A percentile compares a stretch with the other conserved stretches of the same genome.
phyloP scores from a whole-genome alignment of 225 moss, liverwort and hornwort species.

The Physcomitrellopsis africana region DNA sequence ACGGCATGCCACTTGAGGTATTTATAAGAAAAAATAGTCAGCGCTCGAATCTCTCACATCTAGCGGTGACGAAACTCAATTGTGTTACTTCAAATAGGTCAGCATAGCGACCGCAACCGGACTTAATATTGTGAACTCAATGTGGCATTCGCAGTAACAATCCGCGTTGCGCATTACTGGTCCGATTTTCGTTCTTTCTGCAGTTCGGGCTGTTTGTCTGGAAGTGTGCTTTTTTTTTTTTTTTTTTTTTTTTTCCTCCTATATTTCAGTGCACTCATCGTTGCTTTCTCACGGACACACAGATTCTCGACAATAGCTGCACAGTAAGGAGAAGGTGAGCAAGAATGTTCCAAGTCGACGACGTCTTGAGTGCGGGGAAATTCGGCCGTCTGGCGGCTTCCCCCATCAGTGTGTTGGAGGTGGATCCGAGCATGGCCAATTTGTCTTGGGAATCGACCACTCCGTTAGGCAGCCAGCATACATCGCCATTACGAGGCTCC shows the following conservation, averaged over 20 bases:
- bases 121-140: not conserved
- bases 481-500: conserved; percentile 20
- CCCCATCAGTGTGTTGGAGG: conserved; percentile 22
- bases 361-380: conserved; percentile 9
- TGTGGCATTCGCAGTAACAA: not conserved
- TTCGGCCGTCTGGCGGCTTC: conserved; percentile 11
- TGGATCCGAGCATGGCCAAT: conserved; percentile 36
- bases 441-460: conserved; percentile 29
- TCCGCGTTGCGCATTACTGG: not conserved
- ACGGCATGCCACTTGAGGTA: no score
- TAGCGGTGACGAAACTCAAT: no score
- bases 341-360: conserved; percentile 40
- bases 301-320: not conserved
- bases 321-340: not conserved
- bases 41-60: no score
- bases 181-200: no score
- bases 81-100: not conserved
- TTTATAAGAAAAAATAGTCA: no score
- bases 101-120: not conserved
- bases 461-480: conserved; percentile 24
- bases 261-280: not conserved
- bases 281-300: not conserved
- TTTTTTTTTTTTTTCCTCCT: not conserved
- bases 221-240: no score
- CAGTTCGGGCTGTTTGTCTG: no score